phyloP scores from a whole-genome alignment of 176 grass and related monocot genomes.

The Triticum turgidum region DNA sequence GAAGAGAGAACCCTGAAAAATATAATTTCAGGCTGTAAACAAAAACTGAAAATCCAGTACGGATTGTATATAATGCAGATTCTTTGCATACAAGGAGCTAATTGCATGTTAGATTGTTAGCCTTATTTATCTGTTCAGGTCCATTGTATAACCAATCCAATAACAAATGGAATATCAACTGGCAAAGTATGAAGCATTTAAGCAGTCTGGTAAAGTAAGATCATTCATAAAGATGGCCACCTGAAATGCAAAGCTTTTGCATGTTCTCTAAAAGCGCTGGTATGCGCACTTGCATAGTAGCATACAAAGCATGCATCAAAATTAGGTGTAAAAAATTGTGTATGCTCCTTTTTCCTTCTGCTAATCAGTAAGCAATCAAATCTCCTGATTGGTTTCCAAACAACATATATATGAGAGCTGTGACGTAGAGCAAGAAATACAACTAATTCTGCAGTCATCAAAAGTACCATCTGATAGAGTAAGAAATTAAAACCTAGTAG shows the following conservation, averaged over 20 bases:
- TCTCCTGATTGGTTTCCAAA: no score
- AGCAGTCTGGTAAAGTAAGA: neutral
- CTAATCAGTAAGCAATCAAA: no score
- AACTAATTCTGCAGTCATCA: neutral
- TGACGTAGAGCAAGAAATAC: neutral
- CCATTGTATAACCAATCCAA: neutral
- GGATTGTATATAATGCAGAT: neutral
- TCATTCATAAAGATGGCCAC: neutral
- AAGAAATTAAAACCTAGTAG: neutral
- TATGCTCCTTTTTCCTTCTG: no score
- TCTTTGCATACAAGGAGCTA: neutral
- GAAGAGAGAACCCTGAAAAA: constrained; percentile 27
- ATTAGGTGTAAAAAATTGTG: no score
- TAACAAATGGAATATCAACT: neutral
- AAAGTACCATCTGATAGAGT: neutral
- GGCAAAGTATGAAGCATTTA: neutral
- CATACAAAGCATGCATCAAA: no score
- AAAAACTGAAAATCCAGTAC: neutral
- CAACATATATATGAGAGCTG: no score
- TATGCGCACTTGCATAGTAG: neutral
- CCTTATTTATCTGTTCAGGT: neutral
- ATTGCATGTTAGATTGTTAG: neutral
- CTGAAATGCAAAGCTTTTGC: neutral
- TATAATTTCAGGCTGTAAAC: neutral
- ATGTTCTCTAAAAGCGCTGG: neutral